These are phyloP conservation scores for Samsoniella hepiali DNA, from an alignment of 2,329 filamentous ascomycete genomes.

Conservation along the genomic window DNA sequence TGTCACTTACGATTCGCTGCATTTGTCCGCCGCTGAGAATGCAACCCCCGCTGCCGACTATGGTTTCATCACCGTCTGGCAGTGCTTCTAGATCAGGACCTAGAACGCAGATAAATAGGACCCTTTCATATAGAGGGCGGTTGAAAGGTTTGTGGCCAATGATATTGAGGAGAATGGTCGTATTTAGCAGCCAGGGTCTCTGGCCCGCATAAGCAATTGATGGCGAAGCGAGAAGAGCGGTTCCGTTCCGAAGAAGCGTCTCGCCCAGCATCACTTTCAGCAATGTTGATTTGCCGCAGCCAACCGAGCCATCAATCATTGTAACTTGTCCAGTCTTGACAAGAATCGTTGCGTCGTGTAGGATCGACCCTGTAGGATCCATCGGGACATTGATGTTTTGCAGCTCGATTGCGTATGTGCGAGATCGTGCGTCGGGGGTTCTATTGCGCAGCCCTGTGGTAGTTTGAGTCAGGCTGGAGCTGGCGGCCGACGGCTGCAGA, in stretches of 20 bases:
- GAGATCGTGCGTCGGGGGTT: not conserved
- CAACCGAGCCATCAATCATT: slow-evolving; percentile 9
- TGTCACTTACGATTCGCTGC: slow-evolving; percentile 2
- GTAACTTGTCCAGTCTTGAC: not conserved
- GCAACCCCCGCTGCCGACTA: not conserved
- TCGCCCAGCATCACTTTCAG: slow-evolving; percentile 10
- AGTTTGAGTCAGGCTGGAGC: not conserved
- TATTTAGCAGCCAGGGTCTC: slow-evolving; percentile 42
- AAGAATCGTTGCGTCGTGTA: not conserved
- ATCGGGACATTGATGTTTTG: not conserved
- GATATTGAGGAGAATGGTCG: slow-evolving; percentile 39
- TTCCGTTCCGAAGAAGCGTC: not conserved
- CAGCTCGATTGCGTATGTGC: not conserved
- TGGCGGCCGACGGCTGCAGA: not conserved
- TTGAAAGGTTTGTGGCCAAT: slow-evolving; percentile 25
- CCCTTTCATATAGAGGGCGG: not conserved
- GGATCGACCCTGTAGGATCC: not conserved
- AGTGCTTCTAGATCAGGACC: not conserved
- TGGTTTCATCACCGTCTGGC: slow-evolving; percentile 4
- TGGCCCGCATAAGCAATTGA: slow-evolving; percentile 25
- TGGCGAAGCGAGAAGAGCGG: not conserved
- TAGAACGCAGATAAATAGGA: not conserved
- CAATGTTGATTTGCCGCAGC: slow-evolving; percentile 13
- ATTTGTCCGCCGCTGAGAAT: slow-evolving; percentile 12
- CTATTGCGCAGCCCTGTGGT: no score